These are phyloP conservation scores for Pilobolus umbonatus DNA, from an alignment of 192 early-diverging fungal genomes.

Conservation along the genomic window DNA sequence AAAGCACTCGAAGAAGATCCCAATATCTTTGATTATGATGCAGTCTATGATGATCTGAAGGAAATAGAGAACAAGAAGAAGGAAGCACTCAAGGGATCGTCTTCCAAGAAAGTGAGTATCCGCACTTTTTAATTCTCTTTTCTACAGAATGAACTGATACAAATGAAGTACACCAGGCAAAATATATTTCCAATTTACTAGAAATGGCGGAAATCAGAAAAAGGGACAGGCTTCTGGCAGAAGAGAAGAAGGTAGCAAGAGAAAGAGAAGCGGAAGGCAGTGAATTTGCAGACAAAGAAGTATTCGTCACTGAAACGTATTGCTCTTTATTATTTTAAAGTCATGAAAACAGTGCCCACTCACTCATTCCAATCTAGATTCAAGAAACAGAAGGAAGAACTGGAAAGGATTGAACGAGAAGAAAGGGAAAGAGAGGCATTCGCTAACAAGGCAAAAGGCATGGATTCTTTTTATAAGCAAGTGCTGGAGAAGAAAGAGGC, in stretches of 20 bases:
- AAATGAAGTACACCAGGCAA: slow-evolving; percentile 40
- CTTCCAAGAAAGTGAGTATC: slow-evolving; percentile 38
- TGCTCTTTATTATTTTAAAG: not conserved
- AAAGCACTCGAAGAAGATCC: slow-evolving; percentile 67
- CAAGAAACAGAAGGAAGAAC: slow-evolving; percentile 57
- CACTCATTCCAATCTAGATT: slow-evolving; percentile 14
- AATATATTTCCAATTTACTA: slow-evolving; percentile 61
- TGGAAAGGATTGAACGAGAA: slow-evolving; percentile 53
- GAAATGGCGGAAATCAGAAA: slow-evolving; percentile 64
- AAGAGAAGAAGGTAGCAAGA: slow-evolving; percentile 62
- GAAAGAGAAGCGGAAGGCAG: slow-evolving; percentile 72
- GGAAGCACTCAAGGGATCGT: slow-evolving; percentile 40
- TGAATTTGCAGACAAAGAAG: slow-evolving; percentile 71
- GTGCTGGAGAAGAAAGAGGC: slow-evolving; percentile 51
- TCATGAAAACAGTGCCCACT: not conserved
- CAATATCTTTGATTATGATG: slow-evolving; percentile 75
- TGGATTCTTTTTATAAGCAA: slow-evolving; percentile 58
- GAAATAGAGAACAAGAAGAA: slow-evolving; percentile 46
- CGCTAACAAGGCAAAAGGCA: slow-evolving; percentile 23
- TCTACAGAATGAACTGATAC: not conserved
- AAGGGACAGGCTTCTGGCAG: slow-evolving; percentile 61
- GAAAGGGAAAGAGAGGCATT: slow-evolving; percentile 54
- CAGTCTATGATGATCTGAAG: slow-evolving; percentile 69
- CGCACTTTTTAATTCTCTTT: too few relatives aligned
- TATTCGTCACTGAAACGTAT: slow-evolving; percentile 77